phyloP scores from a whole-genome alignment of 2,329 filamentous ascomycete genomes.

The Graphilbum sp. region DNA sequence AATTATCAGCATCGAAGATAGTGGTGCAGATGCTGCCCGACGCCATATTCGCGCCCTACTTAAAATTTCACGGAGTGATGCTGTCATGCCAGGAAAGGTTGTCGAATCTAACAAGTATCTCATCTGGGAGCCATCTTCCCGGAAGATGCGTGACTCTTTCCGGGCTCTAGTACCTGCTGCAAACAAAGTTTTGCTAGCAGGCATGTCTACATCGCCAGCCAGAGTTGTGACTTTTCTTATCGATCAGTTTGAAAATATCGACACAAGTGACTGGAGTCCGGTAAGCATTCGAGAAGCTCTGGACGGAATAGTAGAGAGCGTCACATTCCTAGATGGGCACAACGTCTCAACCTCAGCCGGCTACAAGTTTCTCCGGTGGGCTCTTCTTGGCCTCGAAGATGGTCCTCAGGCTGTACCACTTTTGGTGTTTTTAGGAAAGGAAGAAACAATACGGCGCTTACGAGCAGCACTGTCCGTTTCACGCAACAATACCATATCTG shows the following conservation, averaged over 20 bases:
- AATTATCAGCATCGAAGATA: not conserved
- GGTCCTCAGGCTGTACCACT: slow-evolving; percentile 12
- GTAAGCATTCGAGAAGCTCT: not conserved
- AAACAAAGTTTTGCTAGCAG: too few species aligned
- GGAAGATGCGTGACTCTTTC: slow-evolving; percentile 3
- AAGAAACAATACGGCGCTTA: slow-evolving; percentile 14
- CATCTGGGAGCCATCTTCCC: slow-evolving; percentile 12
- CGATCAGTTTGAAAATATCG: too few species aligned
- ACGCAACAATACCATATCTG: too few species aligned
- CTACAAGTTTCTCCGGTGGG: slow-evolving; percentile 16
- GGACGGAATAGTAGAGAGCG: slow-evolving; percentile 1
- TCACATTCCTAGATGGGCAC: not conserved
- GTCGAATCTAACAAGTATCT: slow-evolving; percentile 12
- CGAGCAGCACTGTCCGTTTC: slow-evolving; percentile 2
- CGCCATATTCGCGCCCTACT: slow-evolving; percentile 7
- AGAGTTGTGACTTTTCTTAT: too few species aligned
- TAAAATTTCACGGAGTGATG: slow-evolving; percentile 7
- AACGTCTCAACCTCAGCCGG: slow-evolving; percentile 4
- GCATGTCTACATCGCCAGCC: too few species aligned
- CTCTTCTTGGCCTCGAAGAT: slow-evolving; percentile 12
- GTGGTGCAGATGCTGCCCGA: not conserved
- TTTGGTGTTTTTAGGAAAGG: slow-evolving; percentile 15
- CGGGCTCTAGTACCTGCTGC: not conserved
- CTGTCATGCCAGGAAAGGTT: slow-evolving; percentile 2
- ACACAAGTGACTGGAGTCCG: not conserved